These are phyloP conservation scores for Acanthamoeba royreba DNA, from an alignment of 208 protist genomes.

Conservation along the genomic window DNA sequence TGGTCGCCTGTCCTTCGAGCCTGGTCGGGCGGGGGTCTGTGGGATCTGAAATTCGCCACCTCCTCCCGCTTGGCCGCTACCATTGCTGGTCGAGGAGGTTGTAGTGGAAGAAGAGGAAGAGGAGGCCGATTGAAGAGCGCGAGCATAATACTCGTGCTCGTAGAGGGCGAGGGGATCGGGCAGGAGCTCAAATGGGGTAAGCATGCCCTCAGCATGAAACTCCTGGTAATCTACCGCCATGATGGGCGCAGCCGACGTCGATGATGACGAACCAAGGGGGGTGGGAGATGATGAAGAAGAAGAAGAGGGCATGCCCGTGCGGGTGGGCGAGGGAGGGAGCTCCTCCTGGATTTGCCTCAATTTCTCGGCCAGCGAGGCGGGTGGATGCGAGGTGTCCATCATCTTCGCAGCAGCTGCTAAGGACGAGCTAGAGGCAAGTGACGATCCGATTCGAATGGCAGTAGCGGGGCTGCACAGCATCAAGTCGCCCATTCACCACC, in stretches of 20 bases:
- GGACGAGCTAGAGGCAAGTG: no score
- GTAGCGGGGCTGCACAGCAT: neutral
- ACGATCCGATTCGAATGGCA: neutral
- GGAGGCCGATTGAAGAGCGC: neutral
- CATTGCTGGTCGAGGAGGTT: neutral
- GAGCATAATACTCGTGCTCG: neutral
- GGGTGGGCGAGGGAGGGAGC: neutral
- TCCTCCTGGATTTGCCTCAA: neutral
- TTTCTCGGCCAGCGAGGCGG: neutral
- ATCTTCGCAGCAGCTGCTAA: no score
- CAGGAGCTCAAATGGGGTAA: neutral
- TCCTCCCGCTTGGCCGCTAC: neutral
- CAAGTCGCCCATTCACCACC: neutral
- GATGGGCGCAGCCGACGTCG: neutral
- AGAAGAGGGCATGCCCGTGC: no score
- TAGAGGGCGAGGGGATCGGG: neutral
- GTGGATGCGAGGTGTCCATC: neutral
- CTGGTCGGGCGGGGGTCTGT: neutral
- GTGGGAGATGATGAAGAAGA: neutral
- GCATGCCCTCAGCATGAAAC: constrained; percentile 20
- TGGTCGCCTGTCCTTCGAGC: neutral
- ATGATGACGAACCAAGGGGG: no score
- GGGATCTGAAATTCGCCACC: constrained; percentile 3
- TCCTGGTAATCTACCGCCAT: neutral
- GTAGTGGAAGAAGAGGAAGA: no score